These are phyloP conservation scores for Striga hermonthica DNA, from an alignment of 305 asterid species.

Conservation along the genomic window DNA sequence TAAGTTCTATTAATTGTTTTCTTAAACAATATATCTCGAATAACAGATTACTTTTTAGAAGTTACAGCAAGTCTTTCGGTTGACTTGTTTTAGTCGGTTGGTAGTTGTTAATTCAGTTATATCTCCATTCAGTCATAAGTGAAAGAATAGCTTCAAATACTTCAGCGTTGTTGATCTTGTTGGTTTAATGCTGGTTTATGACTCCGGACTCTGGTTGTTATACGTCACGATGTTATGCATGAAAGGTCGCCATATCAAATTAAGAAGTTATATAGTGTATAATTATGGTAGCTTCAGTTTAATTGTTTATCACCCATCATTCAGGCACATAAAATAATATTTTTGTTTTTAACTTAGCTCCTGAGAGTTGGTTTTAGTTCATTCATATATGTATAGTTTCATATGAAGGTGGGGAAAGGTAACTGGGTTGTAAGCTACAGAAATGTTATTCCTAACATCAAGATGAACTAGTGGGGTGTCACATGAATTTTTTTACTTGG, in stretches of 20 bases:
- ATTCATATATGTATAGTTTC: neutral
- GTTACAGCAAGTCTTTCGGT: slow-evolving; percentile 7
- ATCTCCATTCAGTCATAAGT: slow-evolving; percentile 13
- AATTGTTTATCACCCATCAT: neutral
- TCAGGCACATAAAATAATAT: neutral
- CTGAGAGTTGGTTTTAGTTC: neutral
- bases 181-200: slow-evolving; percentile 4
- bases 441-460: slow-evolving; percentile 4
- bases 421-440: neutral
- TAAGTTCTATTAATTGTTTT: slow-evolving; percentile 37
- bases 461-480: slow-evolving; percentile 7
- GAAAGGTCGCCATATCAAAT: neutral
- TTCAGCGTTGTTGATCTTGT: slow-evolving; percentile 15
- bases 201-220: neutral
- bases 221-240: neutral
- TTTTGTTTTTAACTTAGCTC: neutral
- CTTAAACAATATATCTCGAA: neutral
- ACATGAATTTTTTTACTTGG: neutral
- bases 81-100: neutral
- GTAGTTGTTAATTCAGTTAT: neutral
- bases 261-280: no score
- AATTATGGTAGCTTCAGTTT: neutral
- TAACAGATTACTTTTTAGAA: neutral
- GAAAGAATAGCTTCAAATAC: neutral
- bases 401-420: neutral